These are phyloP conservation scores for Pseudogymnoascus sp. DNA, from an alignment of 2,329 filamentous ascomycete genomes.

Conservation along the genomic window DNA sequence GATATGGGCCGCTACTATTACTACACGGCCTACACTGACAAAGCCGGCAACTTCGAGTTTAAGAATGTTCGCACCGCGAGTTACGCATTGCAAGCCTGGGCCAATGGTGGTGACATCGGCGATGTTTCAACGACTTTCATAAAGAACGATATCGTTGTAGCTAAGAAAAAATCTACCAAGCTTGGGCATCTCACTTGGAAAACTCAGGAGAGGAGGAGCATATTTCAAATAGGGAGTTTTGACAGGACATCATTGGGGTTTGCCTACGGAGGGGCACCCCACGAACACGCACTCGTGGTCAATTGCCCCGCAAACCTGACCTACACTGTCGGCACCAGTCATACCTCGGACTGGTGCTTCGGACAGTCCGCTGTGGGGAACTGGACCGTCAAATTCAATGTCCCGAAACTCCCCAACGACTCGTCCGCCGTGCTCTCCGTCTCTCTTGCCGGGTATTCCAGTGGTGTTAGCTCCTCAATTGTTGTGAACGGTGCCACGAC, in stretches of 20 bases:
- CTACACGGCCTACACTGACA: conserved; percentile 39
- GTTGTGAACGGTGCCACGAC: conserved; percentile 27
- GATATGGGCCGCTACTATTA: conserved; percentile 42
- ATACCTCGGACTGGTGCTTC: conserved; percentile 40
- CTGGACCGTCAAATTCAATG: conserved; percentile 13
- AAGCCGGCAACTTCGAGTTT: conserved; percentile 35
- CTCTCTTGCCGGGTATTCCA: conserved; percentile 14
- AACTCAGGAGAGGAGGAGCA: conserved; percentile 29
- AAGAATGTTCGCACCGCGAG: conserved; percentile 34
- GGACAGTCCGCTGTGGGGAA: conserved; percentile 28
- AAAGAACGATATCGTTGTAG: conserved; percentile 33
- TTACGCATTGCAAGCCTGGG: conserved; percentile 43
- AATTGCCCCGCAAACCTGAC: conserved; percentile 37
- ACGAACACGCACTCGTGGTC: conserved; percentile 36
- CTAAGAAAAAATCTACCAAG: conserved; percentile 27
- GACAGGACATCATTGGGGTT: conserved; percentile 40
- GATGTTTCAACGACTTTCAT: conserved; percentile 38
- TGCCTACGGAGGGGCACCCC: conserved; percentile 33
- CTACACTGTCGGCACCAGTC: conserved; percentile 33
- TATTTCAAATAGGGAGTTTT: conserved; percentile 42
- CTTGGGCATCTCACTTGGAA: conserved; percentile 35
- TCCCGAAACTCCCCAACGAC: conserved; percentile 6
- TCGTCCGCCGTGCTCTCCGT: conserved; percentile 10
- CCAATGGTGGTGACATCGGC: conserved; percentile 35
- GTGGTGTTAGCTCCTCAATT: conserved; percentile 28